phyloP scores from a whole-genome alignment of 345 rosid genomes.

The Abelmoschus esculentus region DNA sequence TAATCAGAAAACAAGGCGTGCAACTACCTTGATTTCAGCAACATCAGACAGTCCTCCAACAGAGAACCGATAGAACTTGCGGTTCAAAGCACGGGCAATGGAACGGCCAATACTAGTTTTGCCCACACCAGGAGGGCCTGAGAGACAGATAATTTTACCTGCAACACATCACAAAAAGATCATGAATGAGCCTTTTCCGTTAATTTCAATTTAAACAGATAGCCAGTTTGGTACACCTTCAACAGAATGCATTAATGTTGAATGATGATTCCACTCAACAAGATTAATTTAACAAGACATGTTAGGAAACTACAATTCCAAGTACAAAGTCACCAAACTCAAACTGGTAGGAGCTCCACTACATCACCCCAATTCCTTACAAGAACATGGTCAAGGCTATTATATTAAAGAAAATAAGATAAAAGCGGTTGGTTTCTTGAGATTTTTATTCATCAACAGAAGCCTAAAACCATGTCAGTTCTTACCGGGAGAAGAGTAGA shows the following conservation, averaged over 20 bases:
- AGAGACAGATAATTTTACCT: slow-evolving; percentile 98
- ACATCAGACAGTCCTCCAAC: slow-evolving; percentile 99
- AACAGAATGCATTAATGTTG: background rate
- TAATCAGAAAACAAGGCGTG: slow-evolving; percentile 3
- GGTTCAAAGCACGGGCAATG: slow-evolving; percentile 90
- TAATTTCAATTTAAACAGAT: background rate
- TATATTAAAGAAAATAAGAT: background rate
- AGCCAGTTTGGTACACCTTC: background rate
- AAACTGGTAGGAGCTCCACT: background rate
- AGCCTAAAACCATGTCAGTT: background rate
- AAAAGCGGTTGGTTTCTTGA: background rate
- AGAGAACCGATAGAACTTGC: slow-evolving; percentile 91
- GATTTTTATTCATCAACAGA: background rate
- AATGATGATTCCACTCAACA: background rate
- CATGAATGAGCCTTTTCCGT: slow-evolving; percentile 9
- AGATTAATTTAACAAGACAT: background rate
- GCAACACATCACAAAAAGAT: slow-evolving; percentile 21
- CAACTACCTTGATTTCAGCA: slow-evolving; percentile 92
- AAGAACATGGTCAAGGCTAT: background rate
- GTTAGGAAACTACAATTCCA: background rate
- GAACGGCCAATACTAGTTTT: slow-evolving; percentile 99
- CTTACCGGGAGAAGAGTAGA: no score
- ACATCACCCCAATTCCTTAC: background rate
- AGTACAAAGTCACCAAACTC: background rate
- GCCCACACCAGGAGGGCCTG: slow-evolving; percentile 99